These are phyloP conservation scores for Ambispora gerdemannii DNA, from an alignment of 192 early-diverging fungal genomes.

Conservation along the genomic window DNA sequence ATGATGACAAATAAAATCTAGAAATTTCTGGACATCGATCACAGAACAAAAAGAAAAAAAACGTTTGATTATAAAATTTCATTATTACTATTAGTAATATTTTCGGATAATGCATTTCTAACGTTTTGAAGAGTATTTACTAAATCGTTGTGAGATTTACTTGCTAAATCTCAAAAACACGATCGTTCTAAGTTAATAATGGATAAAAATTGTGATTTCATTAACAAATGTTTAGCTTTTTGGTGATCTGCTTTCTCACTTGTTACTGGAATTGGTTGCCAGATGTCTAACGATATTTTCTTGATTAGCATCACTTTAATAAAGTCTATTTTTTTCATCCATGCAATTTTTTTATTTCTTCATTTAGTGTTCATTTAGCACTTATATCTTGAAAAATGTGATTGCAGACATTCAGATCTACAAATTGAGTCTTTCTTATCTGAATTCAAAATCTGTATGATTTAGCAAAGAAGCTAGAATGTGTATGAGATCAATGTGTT, in stretches of 20 bases:
- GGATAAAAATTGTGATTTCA: background rate
- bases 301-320: too few species aligned
- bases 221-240: background rate
- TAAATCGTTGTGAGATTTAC: too few species aligned
- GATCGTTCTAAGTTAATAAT: constrained; percentile 5
- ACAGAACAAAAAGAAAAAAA: background rate
- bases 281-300: background rate
- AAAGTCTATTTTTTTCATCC: background rate
- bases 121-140: too few species aligned
- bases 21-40: background rate
- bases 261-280: too few species aligned
- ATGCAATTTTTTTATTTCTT: constrained; percentile 16
- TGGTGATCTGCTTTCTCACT: background rate
- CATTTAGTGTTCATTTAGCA: constrained; percentile 1
- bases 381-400: constrained; percentile 7
- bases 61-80: background rate
- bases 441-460: constrained; percentile 1
- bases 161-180: background rate
- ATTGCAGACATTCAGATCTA: background rate
- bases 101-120: too few species aligned
- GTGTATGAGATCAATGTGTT: background rate
- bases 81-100: too few species aligned
- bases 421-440: constrained; percentile 5
- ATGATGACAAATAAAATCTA: background rate
- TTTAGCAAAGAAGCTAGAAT: background rate